These are phyloP conservation scores for Dicorynia guianensis DNA, from an alignment of 306 rosid species.

Conservation along the genomic window DNA sequence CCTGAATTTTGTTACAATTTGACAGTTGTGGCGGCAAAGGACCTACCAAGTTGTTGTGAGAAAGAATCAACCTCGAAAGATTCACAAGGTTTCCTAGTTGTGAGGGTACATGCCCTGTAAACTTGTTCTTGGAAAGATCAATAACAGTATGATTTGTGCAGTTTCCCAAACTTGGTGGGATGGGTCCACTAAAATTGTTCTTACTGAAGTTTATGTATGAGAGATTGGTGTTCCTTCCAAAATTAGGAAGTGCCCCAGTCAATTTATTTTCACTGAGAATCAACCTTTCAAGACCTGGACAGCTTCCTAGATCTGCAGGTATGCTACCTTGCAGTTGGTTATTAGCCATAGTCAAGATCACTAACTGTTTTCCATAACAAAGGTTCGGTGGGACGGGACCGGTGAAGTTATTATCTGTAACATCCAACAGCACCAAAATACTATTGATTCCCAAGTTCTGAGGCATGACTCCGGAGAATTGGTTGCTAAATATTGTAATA, in stretches of 20 bases:
- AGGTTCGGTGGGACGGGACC: slow-evolving; percentile 62
- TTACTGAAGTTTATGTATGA: too few species aligned
- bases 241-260: slow-evolving; percentile 54
- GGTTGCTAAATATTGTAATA: slow-evolving; percentile 55
- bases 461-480: slow-evolving; percentile 62
- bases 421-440: slow-evolving; percentile 55
- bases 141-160: slow-evolving; percentile 52
- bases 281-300: slow-evolving; percentile 56
- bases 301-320: slow-evolving; percentile 55
- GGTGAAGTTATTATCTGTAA: slow-evolving; percentile 55
- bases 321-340: slow-evolving; percentile 59
- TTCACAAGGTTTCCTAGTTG: slow-evolving; percentile 56
- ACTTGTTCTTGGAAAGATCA: slow-evolving; percentile 52
- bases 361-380: slow-evolving; percentile 56
- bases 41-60: slow-evolving; percentile 58
- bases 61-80: slow-evolving; percentile 46
- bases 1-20: slow-evolving; percentile 41
- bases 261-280: slow-evolving; percentile 48
- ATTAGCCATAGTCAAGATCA: slow-evolving; percentile 42
- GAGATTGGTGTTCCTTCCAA: too few species aligned
- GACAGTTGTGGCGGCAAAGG: slow-evolving; percentile 58
- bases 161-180: slow-evolving; percentile 60
- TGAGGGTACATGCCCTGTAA: slow-evolving; percentile 50
- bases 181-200: slow-evolving; percentile 46
- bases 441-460: slow-evolving; percentile 59